These are phyloP conservation scores for Cryptococcus wingfieldii DNA, from an alignment of 1,284 basidiomycete genomes.

Conservation along the genomic window DNA sequence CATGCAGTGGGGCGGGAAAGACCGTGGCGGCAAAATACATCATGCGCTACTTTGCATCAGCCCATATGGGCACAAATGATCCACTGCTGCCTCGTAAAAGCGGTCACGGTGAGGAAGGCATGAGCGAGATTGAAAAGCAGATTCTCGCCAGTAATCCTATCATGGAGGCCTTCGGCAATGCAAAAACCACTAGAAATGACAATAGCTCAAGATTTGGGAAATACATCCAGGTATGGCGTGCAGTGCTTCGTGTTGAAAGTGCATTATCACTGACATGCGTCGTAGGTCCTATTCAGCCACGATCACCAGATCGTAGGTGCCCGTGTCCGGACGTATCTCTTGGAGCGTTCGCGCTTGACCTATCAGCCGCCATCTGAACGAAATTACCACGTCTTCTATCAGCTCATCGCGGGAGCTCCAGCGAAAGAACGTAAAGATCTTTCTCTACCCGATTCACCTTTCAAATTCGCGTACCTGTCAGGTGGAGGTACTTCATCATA, in stretches of 20 bases:
- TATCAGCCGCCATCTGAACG: constrained; percentile 96
- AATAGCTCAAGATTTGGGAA: constrained; percentile 99
- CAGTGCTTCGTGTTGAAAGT: neutral
- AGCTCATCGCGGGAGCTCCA: constrained; percentile 94
- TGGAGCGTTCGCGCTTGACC: constrained; percentile 94
- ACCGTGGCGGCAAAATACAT: constrained; percentile 99
- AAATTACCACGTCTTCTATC: constrained; percentile 99
- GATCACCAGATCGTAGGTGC: constrained; percentile 58
- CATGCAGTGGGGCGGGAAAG: constrained; percentile 87
- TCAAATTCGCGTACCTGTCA: constrained; percentile 70
- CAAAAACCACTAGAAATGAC: constrained; percentile 98
- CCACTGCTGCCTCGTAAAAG: neutral
- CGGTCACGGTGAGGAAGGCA: constrained; percentile 41
- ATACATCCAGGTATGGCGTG: constrained; percentile 81
- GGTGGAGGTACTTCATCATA: constrained; percentile 86
- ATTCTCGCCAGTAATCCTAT: constrained; percentile 98
- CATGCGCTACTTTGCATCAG: constrained; percentile 97
- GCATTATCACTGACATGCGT: too few relatives aligned
- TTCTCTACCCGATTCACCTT: constrained; percentile 80
- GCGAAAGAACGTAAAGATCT: constrained; percentile 92
- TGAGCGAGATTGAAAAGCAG: constrained; percentile 92
- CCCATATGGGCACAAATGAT: constrained; percentile 72
- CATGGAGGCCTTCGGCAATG: constrained; percentile 98
- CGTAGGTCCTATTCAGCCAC: too few relatives aligned
- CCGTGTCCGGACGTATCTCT: constrained; percentile 97